Conservation (phyloP, 768 basidiomycete species). For the Tricholoma sp. region DNA sequence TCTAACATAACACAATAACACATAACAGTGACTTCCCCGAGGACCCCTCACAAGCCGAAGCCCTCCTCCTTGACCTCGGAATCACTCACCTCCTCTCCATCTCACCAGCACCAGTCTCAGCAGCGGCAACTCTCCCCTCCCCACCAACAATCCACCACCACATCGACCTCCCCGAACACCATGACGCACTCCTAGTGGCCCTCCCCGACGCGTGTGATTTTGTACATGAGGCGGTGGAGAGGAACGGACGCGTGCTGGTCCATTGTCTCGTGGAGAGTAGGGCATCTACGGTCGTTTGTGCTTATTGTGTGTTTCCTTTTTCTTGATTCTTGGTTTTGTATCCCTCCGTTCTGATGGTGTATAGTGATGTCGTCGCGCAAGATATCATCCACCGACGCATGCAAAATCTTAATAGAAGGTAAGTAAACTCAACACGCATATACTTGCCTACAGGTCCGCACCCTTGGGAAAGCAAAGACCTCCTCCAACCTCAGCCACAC, state of each 20-base stretch:
- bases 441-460: too few species aligned
- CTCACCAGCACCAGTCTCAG: slow-evolving; percentile 27
- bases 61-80: too few species aligned
- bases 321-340: too few species aligned
- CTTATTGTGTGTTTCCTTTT: slow-evolving; percentile 42
- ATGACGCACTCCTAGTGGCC: slow-evolving; percentile 38
- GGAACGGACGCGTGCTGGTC: slow-evolving; percentile 45
- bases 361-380: slow-evolving; percentile 1
- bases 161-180: slow-evolving; percentile 34
- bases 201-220: slow-evolving; percentile 43
- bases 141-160: slow-evolving; percentile 35
- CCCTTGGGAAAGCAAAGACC: slow-evolving; percentile 10
- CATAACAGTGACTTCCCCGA: too few species aligned
- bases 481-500: slow-evolving; percentile 21
- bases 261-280: slow-evolving; percentile 49
- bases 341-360: too few species aligned
- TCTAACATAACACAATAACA: too few species aligned
- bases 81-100: too few species aligned
- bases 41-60: too few species aligned
- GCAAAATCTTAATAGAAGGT: neutral
- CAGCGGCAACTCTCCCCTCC: slow-evolving; percentile 19
- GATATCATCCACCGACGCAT: neutral
- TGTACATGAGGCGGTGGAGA: slow-evolving; percentile 35
- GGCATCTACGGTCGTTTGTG: slow-evolving; percentile 48
- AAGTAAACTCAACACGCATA: neutral